Conservation (phyloP, 169 alveolate genomes). For the Plasmodium chabaudi region DNA sequence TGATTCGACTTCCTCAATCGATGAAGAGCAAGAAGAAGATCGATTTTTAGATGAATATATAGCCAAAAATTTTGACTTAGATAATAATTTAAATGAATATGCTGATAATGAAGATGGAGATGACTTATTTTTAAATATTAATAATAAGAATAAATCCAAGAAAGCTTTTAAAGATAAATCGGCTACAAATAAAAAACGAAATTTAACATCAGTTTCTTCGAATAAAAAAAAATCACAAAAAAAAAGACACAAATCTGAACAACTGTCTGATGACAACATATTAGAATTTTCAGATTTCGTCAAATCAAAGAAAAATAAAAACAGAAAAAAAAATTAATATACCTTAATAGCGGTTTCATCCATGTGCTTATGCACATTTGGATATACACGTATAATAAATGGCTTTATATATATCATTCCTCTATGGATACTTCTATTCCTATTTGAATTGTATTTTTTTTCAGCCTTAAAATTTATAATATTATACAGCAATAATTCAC, state of each 20-base stretch:
- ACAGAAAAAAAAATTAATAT: slow-evolving; percentile 1
- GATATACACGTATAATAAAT: background rate
- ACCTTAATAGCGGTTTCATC: background rate
- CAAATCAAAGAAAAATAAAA: slow-evolving; percentile 30
- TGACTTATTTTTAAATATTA: background rate
- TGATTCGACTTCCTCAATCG: slow-evolving; percentile 14
- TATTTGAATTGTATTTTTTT: no score
- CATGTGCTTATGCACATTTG: background rate
- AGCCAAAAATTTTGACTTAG: slow-evolving; percentile 52
- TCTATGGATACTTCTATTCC: background rate
- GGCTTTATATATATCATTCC: background rate
- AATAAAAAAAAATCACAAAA: slow-evolving; percentile 15
- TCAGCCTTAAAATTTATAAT: no score
- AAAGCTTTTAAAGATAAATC: slow-evolving; percentile 2
- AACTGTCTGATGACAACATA: slow-evolving; percentile 12
- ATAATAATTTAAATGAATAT: slow-evolving; percentile 29
- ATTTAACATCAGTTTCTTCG: slow-evolving; percentile 22
- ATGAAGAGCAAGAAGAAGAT: slow-evolving; percentile 72
- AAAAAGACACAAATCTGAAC: background rate
- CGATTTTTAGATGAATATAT: slow-evolving; percentile 47
- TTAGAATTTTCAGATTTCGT: slow-evolving; percentile 63
- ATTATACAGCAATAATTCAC: no score
- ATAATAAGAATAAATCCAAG: slow-evolving; percentile 7
- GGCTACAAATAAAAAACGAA: background rate
- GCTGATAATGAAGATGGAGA: background rate